Evolutionary conservation across 2,329 filamentous ascomycete genomes (phyloP), one percentile per base, ranked within the genome.

Genomic region (Penicillium sp.): DNA sequence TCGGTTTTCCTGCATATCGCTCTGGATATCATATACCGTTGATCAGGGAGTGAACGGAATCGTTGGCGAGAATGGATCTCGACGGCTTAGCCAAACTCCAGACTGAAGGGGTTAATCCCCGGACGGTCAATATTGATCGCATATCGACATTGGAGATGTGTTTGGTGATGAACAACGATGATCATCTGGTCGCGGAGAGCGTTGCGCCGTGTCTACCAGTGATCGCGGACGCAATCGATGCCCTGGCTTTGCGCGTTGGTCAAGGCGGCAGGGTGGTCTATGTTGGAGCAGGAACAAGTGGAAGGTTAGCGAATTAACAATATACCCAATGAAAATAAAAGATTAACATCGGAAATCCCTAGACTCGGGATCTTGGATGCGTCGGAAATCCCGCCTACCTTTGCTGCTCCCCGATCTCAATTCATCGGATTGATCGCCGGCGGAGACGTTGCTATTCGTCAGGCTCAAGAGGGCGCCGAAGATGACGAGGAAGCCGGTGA

Each of bases 241-340:
- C 65, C 1, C 29, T 76, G 19, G 61, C 68, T 11, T 60, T 60
- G 3, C 69, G 72, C 4, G 69, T 76, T 16, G 65, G 65, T n/a
- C 49, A 46, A 13, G 71, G 74, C 21, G 75, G 75, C 21, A 63
- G 74, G 54, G 67, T 76, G 4, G 60, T 71, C 8, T 76, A 76
- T 58, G 72, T 76, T n/a, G 76, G 77, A 10, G 78, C 77, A 3
- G 76, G 78, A 14, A 79, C 76, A 2, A 80, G 77, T 57, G 75
- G 78, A 52, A 73, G 77, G 73, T 77, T 56, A 60, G 65, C 52
- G 4, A 45, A 26, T 3, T 13, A 26, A 22, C n/a, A 11, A 16
- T 9, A 8, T 26, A 7, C 29, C 13, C 8, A 31, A 14, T 21
- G 26, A 14, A 24, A 27, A 35, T 24, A 2, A 21, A 50, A 52